phyloP scores from a whole-genome alignment of 768 basidiomycete genomes.

The Chlorophyllum brunneum region DNA sequence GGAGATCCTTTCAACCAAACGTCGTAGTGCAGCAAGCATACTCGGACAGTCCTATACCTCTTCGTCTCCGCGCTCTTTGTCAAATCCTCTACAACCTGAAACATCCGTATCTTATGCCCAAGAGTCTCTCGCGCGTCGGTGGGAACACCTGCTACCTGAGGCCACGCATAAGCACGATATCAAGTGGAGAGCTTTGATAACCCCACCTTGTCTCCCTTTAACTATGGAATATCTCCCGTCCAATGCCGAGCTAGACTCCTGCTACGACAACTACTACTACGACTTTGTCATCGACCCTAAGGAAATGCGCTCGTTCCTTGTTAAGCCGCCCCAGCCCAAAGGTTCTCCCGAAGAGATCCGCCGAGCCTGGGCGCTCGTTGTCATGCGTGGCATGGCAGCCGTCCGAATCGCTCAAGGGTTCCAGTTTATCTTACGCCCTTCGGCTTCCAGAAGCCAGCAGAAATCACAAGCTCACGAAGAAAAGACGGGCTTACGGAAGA shows the following conservation, averaged over 20 bases:
- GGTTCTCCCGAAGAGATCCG: constrained; percentile 55
- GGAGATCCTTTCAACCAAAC: constrained; percentile 52
- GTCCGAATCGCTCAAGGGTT: constrained; percentile 92
- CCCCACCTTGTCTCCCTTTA: constrained; percentile 85
- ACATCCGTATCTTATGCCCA: constrained; percentile 56
- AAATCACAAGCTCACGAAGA: constrained; percentile 25
- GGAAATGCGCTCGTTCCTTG: constrained; percentile 85
- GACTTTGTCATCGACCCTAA: constrained; percentile 82
- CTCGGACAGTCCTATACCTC: constrained; percentile 38
- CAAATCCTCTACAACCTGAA: constrained; percentile 68
- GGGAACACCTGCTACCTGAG: constrained; percentile 83
- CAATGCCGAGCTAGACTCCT: constrained; percentile 64
- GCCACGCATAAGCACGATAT: constrained; percentile 77
- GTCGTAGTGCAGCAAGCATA: constrained; percentile 43
- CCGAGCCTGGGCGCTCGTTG: constrained; percentile 68
- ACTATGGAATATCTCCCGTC: constrained; percentile 88
- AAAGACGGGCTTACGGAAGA: constrained; percentile 35
- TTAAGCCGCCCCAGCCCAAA: constrained; percentile 54
- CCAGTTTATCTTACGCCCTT: constrained; percentile 75
- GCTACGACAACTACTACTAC: constrained; percentile 82
- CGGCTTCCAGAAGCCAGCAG: constrained; percentile 20
- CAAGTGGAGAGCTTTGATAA: constrained; percentile 87
- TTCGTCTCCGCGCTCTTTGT: constrained; percentile 43
- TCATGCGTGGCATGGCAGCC: constrained; percentile 93
- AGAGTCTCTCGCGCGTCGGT: constrained; percentile 76